Conservation (phyloP, 225 moss, liverwort and hornwort genomes). For the Straminergon stramineum region DNA sequence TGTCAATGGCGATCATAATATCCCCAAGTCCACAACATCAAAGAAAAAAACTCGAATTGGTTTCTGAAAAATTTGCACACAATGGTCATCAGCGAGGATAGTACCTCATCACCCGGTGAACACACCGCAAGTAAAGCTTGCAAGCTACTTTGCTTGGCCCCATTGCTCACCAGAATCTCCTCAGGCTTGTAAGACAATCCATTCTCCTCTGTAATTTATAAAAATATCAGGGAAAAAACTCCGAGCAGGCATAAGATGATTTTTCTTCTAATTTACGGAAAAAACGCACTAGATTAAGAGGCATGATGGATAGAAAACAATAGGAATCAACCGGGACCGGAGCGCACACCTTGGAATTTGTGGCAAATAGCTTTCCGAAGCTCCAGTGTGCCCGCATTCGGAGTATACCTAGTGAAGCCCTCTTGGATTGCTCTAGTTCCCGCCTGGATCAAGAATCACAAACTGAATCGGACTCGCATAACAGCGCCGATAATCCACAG, state of each 20-base stretch:
- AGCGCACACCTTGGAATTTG: conserved; percentile 63
- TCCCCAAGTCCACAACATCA: background rate
- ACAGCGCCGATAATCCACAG: background rate
- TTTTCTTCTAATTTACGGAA: background rate
- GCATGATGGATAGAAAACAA: background rate
- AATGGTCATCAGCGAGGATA: background rate
- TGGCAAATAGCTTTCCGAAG: conserved; percentile 76
- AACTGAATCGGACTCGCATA: background rate
- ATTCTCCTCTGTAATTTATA: conserved; percentile 66
- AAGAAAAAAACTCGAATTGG: background rate
- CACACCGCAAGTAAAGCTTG: conserved; percentile 93
- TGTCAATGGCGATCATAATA: background rate
- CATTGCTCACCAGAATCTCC: conserved; percentile 98
- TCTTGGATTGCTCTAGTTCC: conserved; percentile 67
- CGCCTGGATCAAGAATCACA: conserved; percentile 33
- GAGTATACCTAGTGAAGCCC: conserved; percentile 87
- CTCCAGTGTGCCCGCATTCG: conserved; percentile 87
- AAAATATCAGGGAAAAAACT: background rate
- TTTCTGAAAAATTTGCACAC: background rate
- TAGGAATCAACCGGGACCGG: background rate
- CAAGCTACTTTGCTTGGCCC: conserved; percentile 88
- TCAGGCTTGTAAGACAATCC: conserved; percentile 67
- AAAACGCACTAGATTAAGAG: background rate
- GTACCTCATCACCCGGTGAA: conserved; percentile 92
- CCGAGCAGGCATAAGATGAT: background rate